Conservation (phyloP, 768 basidiomycete genomes). For the Rhodotorula diobovata region DNA sequence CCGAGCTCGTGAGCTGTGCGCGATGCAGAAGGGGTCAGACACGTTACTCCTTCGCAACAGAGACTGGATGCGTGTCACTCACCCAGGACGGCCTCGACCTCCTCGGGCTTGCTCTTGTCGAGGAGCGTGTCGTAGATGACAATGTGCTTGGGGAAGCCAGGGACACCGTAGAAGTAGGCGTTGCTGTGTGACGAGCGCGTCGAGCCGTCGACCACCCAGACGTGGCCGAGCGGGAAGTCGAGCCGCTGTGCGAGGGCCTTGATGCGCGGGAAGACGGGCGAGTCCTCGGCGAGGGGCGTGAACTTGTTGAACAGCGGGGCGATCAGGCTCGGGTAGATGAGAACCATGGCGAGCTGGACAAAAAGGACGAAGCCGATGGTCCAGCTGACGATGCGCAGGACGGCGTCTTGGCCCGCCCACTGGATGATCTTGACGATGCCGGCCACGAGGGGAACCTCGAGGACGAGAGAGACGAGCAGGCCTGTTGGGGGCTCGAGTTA, state of each 20-base stretch:
- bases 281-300: slow-evolving; percentile 72
- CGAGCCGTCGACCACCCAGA: slow-evolving; percentile 94
- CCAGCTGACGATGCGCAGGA: slow-evolving; percentile 61
- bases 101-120: slow-evolving; percentile 78
- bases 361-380: slow-evolving; percentile 81
- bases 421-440: slow-evolving; percentile 82
- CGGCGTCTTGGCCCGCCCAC: slow-evolving; percentile 63
- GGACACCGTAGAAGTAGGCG: slow-evolving; percentile 79
- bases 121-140: slow-evolving; percentile 97
- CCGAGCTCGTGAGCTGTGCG: slow-evolving; percentile 81
- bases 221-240: slow-evolving; percentile 85
- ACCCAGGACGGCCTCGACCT: slow-evolving; percentile 91
- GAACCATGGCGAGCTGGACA: slow-evolving; percentile 69
- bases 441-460: slow-evolving; percentile 81
- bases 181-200: slow-evolving; percentile 20
- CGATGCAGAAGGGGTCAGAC: background rate
- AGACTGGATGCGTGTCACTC: background rate
- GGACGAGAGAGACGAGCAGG: slow-evolving; percentile 48
- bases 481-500: background rate
- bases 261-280: slow-evolving; percentile 50
- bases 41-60: background rate
- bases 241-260: slow-evolving; percentile 72
- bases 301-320: slow-evolving; percentile 97
- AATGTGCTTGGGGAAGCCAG: slow-evolving; percentile 56
- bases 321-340: slow-evolving; percentile 68